Evolutionary conservation across 2,329 filamentous ascomycete genomes (phyloP), one percentile per base, ranked within the genome.

Genomic region (Gliomastix tumulicola): DNA sequence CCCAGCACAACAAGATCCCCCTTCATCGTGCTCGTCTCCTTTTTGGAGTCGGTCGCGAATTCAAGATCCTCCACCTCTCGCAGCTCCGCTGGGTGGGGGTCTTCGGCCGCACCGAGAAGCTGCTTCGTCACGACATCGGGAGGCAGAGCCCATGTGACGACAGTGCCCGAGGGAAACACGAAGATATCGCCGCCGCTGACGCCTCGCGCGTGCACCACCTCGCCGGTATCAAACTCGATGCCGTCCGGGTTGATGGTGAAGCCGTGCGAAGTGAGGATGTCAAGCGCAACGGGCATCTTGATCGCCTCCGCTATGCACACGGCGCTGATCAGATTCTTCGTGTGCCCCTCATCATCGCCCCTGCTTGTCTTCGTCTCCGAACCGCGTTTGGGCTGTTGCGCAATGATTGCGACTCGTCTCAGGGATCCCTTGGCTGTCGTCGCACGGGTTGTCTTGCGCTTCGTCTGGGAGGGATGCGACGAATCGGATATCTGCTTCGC

Each of bases 1-100:
- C 92, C 92, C 6, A 98, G 67, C 5, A 94, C 78, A 31, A 98
- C 92, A 8, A 89, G 80, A 56, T 96, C 90, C 23, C 88, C 90
- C 43, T 83, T 81, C 45, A 98, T 84, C 37, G 73, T 74, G 57
- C 86, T 92, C 35, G 75, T 76, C 33, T 92, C 84, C 40, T 80
- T 76, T 7, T 69, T 69, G 0, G 76, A 65, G 55, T 97, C 89
- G 47, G 86, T 80, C 3, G 83, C 64, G 53, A 90, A 97, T 42
- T 95, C 88, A 15, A 98, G 72, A 56, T 95, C 84, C 61, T 97
- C 92, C 4, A 84, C 82, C 57, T 97, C 92, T 40, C 88, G 69
- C 17, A 77, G 69, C 34, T 79, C 50, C 7, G 81, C 60, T 4
- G 82, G 62, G 55, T 94, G 85, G 3, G 85, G 76, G 35, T 81